These are phyloP conservation scores for Primulina tabacum DNA, from an alignment of 257 asterid genomes.

Conservation along the genomic window DNA sequence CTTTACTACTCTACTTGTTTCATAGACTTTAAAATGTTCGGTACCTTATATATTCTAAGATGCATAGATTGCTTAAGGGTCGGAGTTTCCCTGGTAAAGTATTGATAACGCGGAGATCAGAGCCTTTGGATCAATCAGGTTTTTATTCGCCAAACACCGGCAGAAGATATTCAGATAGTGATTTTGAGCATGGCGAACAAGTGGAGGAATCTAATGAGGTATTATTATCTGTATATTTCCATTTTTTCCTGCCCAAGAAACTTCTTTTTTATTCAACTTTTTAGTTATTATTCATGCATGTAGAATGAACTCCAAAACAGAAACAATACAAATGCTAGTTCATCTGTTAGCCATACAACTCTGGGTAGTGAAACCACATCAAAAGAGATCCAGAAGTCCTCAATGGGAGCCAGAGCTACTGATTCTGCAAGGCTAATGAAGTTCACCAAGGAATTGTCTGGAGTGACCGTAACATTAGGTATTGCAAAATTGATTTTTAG, in stretches of 20 bases:
- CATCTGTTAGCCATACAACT: slow-evolving; percentile 42
- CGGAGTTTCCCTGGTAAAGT: slow-evolving; percentile 97
- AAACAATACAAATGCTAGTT: slow-evolving; percentile 45
- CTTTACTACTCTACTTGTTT: slow-evolving; percentile 17
- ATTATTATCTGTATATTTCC: slow-evolving; percentile 3
- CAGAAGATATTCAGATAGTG: slow-evolving; percentile 44
- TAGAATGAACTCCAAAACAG: slow-evolving; percentile 63
- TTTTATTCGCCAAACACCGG: slow-evolving; percentile 58
- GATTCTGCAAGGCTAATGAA: slow-evolving; percentile 94
- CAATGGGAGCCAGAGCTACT: slow-evolving; percentile 85
- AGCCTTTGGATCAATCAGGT: slow-evolving; percentile 55
- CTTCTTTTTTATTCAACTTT: neutral
- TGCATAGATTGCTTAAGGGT: slow-evolving; percentile 80
- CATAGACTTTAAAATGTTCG: neutral
- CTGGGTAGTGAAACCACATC: slow-evolving; percentile 43
- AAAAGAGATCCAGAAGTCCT: slow-evolving; percentile 54
- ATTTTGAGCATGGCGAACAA: slow-evolving; percentile 45
- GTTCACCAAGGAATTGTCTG: slow-evolving; percentile 83
- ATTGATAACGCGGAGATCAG: slow-evolving; percentile 65
- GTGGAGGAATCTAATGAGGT: slow-evolving; percentile 59
- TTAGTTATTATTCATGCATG: slow-evolving; percentile 23
- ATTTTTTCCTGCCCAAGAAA: neutral
- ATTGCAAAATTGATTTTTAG: slow-evolving; percentile 12
- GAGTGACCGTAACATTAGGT: slow-evolving; percentile 76
- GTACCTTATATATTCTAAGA: slow-evolving; percentile 17